These are phyloP conservation scores for Astrephomene gubernaculifera DNA, from an alignment of 139 green algal species.

Conservation along the genomic window DNA sequence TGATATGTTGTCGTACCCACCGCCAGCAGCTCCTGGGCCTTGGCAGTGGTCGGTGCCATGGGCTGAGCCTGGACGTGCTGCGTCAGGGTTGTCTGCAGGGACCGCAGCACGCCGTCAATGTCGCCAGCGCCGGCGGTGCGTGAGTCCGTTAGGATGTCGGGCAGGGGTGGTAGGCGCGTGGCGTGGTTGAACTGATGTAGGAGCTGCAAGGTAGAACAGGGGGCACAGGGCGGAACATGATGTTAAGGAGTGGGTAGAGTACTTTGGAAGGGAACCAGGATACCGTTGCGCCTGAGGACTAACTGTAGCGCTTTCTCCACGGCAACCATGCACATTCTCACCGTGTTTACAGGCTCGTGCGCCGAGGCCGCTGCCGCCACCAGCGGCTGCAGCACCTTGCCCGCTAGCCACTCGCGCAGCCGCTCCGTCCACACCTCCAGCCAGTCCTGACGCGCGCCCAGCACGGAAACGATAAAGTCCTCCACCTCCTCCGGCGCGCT, in stretches of 20 bases:
- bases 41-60: slow-evolving; percentile 3
- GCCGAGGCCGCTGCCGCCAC: slow-evolving; percentile 50
- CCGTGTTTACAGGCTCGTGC: slow-evolving; percentile 54
- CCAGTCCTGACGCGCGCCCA: slow-evolving; percentile 47
- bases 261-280: no score
- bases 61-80: slow-evolving; percentile 43
- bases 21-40: slow-evolving; percentile 35
- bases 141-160: slow-evolving; percentile 31
- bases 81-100: slow-evolving; percentile 7
- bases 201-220: slow-evolving; percentile 8
- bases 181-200: slow-evolving; percentile 47
- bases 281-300: no score
- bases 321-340: no score
- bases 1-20: background rate
- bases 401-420: slow-evolving; percentile 78
- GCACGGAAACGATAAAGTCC: slow-evolving; percentile 41
- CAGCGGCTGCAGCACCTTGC: slow-evolving; percentile 72
- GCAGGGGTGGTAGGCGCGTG: slow-evolving; percentile 55
- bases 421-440: slow-evolving; percentile 72
- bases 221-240: background rate
- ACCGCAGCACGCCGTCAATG: slow-evolving; percentile 38
- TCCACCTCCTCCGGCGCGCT: slow-evolving; percentile 42
- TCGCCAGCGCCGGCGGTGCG: slow-evolving; percentile 8
- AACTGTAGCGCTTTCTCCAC: no score
- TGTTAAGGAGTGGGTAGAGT: no score